Base-by-base conservation (phyloP, 1,284 basidiomycete species). In the Austroboletus niveus region DNA sequence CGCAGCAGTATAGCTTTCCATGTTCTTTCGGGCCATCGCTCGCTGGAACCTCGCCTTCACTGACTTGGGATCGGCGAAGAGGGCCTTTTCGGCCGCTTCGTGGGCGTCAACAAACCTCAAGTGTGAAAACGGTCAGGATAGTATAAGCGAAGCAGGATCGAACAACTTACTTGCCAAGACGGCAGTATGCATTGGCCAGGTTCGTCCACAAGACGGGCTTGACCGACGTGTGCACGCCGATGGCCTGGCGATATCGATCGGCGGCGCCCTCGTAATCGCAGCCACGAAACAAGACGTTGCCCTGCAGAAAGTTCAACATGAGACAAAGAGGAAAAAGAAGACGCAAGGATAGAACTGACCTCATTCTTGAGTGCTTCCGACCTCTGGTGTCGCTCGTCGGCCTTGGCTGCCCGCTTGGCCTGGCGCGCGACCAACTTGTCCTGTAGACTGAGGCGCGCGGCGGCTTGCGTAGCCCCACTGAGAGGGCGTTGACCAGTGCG, bases 11-110 rank as follows among this genome's bases (percentile, higher is more conserved):
- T 36, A 36, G 14, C 7, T 36, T 36, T 36, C 14, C 35, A 36
- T 22, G 20, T 24, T 24, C 14, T 24, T 20, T 20, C 39, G 22
- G 22, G 22, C 39, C 39, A 22, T 10, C 8, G 22, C 39, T 40
- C 22, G 40, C 4, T 8, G 5, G 29, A 52, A 59, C 27, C 58
- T 50, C 7, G 58, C 54, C 43, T 59, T 57, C 8, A 50, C 35
- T n/a, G 50, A 56, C n/a, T 49, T 59, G 14, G 57, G 57, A 39
- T 59, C 54, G n/a, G 41, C 51, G 1, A 42, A 20, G 7, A 58
- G 56, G 4, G 57, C 54, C 12, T 49, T 47, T 5, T 39, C 46
- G 2, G 57, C 51, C 12, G 57, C 45, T 14, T 56, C 40, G 9
- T 38, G 36, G 4, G 57, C 54, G 27, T 53, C 57, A 14, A 1